Base-by-base conservation (phyloP, 2,329 filamentous ascomycete genomes). In the Cryphonectria parasitica region DNA sequence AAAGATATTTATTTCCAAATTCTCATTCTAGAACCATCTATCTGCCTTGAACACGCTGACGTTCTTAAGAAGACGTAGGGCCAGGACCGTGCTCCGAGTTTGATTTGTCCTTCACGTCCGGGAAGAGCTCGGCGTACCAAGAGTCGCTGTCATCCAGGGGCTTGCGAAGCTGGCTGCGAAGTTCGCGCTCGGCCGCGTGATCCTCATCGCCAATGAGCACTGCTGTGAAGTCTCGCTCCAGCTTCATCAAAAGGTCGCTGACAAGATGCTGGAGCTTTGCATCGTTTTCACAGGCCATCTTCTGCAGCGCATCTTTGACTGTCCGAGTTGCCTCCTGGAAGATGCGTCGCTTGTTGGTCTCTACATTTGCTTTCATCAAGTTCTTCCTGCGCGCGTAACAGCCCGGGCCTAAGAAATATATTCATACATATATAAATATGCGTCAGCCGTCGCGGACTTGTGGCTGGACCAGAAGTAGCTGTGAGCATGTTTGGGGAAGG, bases 301-400 rank as follows among this genome's bases (percentile, higher is more conserved):
- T 52, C 0, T 79, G 72, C 1, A 90, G 78, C 15, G 78, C 77
- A 0, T 71, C 65, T 63, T 79, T 79, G 11, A 88, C 84, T 3
- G 78, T 77, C 1, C 81, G 69, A 0, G 81, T 81, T 0, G 85
- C 84, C 5, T 80, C 73, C 2, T 75, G 72, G 75, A 89, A 90
- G 87, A 90, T 90, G 0, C 71, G 74, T 15, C 79, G 71, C 2
- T 83, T 82, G 4, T 77, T 66, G 0, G 64, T 52, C 0, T 82
- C 77, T 1, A 90, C 81, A 68, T 88, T 81, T 0, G 73, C 58
- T 0, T 68, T 68, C 85, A 90, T 88, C 36, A 79, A 72, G 0
- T 64, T 70, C 73, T 88, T 89, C 85, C 90, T 90, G 2, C 87
- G 82, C 49, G 69, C 77, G 75, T 79, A 88, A 15, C 76, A 80